Percentiles rank a stretch among this genome's conserved stretches.
phyloP scores from a whole-genome alignment of 768 basidiomycete genomes.

The Lenzites betulinus region DNA sequence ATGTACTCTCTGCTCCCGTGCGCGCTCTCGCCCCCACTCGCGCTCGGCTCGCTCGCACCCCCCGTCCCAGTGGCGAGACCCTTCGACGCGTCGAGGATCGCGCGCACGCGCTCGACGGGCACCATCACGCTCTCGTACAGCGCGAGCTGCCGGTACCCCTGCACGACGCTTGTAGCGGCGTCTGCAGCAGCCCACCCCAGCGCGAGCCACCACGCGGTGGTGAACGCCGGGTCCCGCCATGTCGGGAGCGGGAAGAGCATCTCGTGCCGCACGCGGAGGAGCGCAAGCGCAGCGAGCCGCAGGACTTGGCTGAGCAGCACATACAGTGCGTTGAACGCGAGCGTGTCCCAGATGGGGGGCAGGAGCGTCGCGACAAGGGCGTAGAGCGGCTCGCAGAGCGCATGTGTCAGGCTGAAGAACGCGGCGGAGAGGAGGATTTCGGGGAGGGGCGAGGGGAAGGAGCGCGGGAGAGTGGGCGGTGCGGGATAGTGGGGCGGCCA shows the following conservation, averaged over 20 bases:
- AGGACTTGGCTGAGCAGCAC: constrained; percentile 53
- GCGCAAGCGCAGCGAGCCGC: constrained; percentile 54
- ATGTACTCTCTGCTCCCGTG: constrained; percentile 20
- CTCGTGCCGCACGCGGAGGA: constrained; percentile 53
- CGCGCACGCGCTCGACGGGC: constrained; percentile 40
- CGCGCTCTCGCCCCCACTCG: constrained; percentile 18
- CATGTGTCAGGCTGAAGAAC: constrained; percentile 61
- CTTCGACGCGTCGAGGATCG: constrained; percentile 39
- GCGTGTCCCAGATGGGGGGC: constrained; percentile 35
- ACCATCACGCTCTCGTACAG: constrained; percentile 74
- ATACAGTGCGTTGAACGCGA: constrained; percentile 46
- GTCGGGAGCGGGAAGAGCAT: constrained; percentile 46
- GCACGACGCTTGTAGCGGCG: constrained; percentile 60
- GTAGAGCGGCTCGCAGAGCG: constrained; percentile 52
- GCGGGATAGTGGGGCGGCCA: constrained; percentile 43
- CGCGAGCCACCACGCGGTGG: constrained; percentile 75
- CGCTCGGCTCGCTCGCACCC: constrained; percentile 14
- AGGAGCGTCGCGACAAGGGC: constrained; percentile 35
- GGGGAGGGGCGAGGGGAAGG: constrained; percentile 64
- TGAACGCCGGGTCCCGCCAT: constrained; percentile 60
- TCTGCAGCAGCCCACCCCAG: constrained; percentile 77
- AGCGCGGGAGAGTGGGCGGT: constrained; percentile 37
- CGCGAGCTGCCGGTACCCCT: constrained; percentile 69
- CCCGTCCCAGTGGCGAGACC: not conserved
- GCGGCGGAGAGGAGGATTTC: constrained; percentile 63